Evolutionary conservation across 2,329 filamentous ascomycete genomes (phyloP).

Genomic region (Nigrograna mackinnonii): DNA sequence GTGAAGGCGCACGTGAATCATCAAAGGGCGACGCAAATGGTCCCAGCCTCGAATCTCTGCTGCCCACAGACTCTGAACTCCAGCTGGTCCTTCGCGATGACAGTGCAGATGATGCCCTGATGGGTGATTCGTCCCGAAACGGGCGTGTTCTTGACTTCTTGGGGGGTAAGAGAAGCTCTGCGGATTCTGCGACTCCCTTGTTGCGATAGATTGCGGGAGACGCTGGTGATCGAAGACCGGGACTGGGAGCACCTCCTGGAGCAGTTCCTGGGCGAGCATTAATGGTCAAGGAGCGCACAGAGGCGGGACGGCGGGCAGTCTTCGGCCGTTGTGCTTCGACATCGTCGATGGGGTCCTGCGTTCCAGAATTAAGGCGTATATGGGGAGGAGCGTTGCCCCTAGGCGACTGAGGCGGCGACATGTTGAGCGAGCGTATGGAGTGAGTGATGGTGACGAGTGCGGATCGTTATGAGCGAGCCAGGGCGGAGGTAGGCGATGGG

Average conservation of each 20-base stretch:
- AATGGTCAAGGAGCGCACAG: constrained; percentile 51
- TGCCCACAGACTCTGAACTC: constrained; percentile 61
- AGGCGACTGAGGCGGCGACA: constrained; percentile 32
- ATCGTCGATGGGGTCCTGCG: constrained; percentile 57
- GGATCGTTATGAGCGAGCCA: constrained; percentile 22
- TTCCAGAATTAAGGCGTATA: constrained; percentile 66
- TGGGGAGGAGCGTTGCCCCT: constrained; percentile 54
- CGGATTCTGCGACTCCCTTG: constrained; percentile 45
- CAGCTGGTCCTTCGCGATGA: constrained; percentile 68
- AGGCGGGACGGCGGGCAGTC: constrained; percentile 42
- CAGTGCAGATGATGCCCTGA: constrained; percentile 55
- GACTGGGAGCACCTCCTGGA: constrained; percentile 12
- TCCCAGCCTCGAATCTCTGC: constrained; percentile 55
- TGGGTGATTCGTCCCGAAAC: constrained; percentile 55
- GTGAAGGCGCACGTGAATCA: constrained; percentile 62
- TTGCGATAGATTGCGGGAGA: constrained; percentile 38
- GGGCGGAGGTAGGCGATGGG: constrained; percentile 15
- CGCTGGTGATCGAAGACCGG: constrained; percentile 25
- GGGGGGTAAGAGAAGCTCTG: constrained; percentile 56
- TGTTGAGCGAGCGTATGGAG: constrained; percentile 32
- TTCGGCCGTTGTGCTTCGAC: constrained; percentile 42
- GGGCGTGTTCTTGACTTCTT: constrained; percentile 52
- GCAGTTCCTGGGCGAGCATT: constrained; percentile 41
- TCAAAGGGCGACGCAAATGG: constrained; percentile 61
- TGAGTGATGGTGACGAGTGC: constrained; percentile 14